These are phyloP conservation scores for Phytophthora colocasiae DNA, from an alignment of 352 stramenopile genomes.

Conservation along the genomic window DNA sequence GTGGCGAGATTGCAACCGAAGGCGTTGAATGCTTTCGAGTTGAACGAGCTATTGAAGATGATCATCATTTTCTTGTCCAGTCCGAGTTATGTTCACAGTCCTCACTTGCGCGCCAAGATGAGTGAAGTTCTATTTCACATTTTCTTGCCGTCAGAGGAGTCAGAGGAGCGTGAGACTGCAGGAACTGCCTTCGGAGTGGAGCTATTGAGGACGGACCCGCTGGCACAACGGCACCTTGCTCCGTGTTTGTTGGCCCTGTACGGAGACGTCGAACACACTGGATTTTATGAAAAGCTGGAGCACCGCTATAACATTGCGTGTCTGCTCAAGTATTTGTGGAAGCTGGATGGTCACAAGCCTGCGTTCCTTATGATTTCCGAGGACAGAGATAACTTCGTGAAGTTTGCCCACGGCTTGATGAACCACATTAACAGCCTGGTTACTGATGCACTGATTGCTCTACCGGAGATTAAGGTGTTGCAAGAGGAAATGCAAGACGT, in stretches of 20 bases:
- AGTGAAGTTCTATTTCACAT: constrained; percentile 96
- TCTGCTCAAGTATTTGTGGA: constrained; percentile 98
- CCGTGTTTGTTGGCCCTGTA: constrained; percentile 97
- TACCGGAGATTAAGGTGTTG: constrained; percentile 95
- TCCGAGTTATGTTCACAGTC: constrained; percentile 84
- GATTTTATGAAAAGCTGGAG: constrained; percentile 98
- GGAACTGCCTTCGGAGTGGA: constrained; percentile 56
- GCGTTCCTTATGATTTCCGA: constrained; percentile 95
- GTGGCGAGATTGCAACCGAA: constrained; percentile 89
- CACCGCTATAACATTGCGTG: constrained; percentile 97
- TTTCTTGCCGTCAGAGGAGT: constrained; percentile 93
- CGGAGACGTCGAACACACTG: constrained; percentile 98
- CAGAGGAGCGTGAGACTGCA: constrained; percentile 75
- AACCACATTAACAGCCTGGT: constrained; percentile 99
- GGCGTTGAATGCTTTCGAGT: constrained; percentile 81
- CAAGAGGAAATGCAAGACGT: constrained; percentile 93
- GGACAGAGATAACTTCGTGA: constrained; percentile 95
- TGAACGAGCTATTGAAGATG: constrained; percentile 92
- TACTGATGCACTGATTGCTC: constrained; percentile 95
- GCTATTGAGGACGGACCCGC: constrained; percentile 64
- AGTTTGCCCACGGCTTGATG: constrained; percentile 99
- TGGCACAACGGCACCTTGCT: constrained; percentile 91
- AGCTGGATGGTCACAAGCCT: constrained; percentile 92
- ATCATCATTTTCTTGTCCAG: constrained; percentile 93
- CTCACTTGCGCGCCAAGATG: constrained; percentile 96